Evolutionary conservation across 805 yeast genomes (phyloP).

Genomic region (Lipomyces oligophaga): DNA sequence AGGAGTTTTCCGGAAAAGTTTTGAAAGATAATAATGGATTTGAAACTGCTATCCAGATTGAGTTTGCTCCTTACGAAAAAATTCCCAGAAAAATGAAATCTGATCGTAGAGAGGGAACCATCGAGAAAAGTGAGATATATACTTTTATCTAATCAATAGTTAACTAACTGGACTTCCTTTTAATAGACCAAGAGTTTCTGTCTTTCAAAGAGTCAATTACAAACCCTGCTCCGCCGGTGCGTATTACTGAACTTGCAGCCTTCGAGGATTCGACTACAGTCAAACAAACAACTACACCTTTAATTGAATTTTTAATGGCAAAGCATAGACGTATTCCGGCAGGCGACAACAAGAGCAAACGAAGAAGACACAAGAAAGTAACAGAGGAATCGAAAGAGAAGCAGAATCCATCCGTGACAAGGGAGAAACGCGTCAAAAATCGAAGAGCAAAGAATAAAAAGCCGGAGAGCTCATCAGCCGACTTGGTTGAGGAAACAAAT

Average conservation of each 20-base stretch:
- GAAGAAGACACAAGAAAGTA: slow-evolving; percentile 4
- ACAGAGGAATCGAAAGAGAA: slow-evolving; percentile 8
- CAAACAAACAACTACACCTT: slow-evolving; percentile 18
- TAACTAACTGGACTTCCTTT: neutral
- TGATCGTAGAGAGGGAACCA: slow-evolving; percentile 35
- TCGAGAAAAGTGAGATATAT: slow-evolving; percentile 26
- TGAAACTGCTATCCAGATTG: slow-evolving; percentile 25
- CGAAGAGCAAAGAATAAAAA: neutral
- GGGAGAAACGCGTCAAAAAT: neutral
- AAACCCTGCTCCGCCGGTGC: slow-evolving; percentile 2
- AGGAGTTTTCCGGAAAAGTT: slow-evolving; percentile 34
- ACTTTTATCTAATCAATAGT: neutral
- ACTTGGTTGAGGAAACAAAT: neutral
- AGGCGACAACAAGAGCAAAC: slow-evolving; percentile 13
- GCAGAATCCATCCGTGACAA: slow-evolving; percentile 3
- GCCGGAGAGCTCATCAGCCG: neutral
- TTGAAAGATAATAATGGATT: slow-evolving; percentile 33
- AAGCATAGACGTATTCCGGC: slow-evolving; percentile 31
- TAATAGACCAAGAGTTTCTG: slow-evolving; percentile 35
- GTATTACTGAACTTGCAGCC: neutral
- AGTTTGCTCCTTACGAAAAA: slow-evolving; percentile 32
- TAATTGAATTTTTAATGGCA: slow-evolving; percentile 25
- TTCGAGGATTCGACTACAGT: neutral
- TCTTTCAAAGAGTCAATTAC: slow-evolving; percentile 35
- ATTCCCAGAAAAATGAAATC: slow-evolving; percentile 10